Base-by-base conservation (phyloP, 164 flowering plant species). In the Pachysandra terminalis region DNA sequence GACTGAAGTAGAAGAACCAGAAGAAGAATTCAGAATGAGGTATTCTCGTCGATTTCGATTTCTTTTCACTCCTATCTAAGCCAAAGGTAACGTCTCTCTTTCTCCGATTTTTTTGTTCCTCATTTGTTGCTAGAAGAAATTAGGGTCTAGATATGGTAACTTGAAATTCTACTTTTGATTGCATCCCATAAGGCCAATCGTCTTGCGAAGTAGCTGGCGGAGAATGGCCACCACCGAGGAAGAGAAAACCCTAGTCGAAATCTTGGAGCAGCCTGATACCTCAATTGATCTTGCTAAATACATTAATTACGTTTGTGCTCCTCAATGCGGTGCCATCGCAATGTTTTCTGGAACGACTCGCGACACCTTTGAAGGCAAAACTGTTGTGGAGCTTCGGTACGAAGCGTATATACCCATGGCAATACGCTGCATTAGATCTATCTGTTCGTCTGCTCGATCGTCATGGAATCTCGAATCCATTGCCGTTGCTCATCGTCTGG, bases 341-440 rank as follows among this genome's bases (percentile, higher is more conserved):
- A 94, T 97, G 59, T 94, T 94, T 75, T 84, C 90, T 6, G 98
- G 97, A 60, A 94, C 95, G 4, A 90, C 98, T 0, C 87, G 95
- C 0, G 96, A 90, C 75, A 85, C 82, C 19, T 94, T 91, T 71
- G 90, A 86, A n/a, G 95, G 96, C 13, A 91, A 87, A 67, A 61
- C 74, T 16, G 98, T 94, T 17, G 64, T 91, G 56, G 97, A 91
- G 77, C 81, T 94, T 9, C 80, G 91, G 19, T 94, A 94, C 56
- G 98, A 94, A 80, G 96, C 97, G 9, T 94, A 94, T 63, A 84
- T 86, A 2, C 92, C 97, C 1, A 94, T 94, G 98, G 97, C 96
- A 5, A 72, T 86, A n/a, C 85, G 89, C 21, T 76, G 80, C 62
- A 65, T 94, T 22, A 82, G 81, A 56, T 82, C 91, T 28, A 85